These are phyloP conservation scores for Clonostachys solani DNA, from an alignment of 2,329 filamentous ascomycete genomes.

Conservation along the genomic window DNA sequence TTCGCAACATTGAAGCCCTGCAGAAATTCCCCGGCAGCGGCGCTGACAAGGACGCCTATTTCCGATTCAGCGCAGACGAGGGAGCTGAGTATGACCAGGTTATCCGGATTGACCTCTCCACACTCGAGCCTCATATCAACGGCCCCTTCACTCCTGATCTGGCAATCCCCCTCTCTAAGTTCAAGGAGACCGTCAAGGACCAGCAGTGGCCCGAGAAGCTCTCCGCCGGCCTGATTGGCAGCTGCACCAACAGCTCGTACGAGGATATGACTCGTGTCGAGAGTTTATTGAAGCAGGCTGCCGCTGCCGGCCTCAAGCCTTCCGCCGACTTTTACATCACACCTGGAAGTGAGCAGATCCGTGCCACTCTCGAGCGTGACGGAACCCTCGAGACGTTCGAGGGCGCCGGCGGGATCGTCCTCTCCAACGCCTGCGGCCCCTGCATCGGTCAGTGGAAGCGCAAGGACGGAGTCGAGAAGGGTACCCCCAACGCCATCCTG, in stretches of 20 bases:
- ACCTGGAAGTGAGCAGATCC: constrained; percentile 93
- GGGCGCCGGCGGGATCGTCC: constrained; percentile 78
- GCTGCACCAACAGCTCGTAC: constrained; percentile 98
- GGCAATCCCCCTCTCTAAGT: constrained; percentile 85
- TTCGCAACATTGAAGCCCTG: constrained; percentile 59
- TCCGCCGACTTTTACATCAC: constrained; percentile 93
- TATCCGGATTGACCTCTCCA: constrained; percentile 85
- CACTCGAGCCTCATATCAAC: constrained; percentile 93
- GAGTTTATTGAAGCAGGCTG: constrained; percentile 86
- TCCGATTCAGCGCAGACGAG: constrained; percentile 71
- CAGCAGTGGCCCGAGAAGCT: constrained; percentile 90
- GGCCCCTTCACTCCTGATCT: constrained; percentile 95
- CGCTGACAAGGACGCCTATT: constrained; percentile 42
- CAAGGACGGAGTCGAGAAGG: constrained; percentile 79
- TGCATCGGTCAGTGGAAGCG: constrained; percentile 96
- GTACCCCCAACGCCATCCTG: constrained; percentile 88
- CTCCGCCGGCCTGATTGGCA: constrained; percentile 90
- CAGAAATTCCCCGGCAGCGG: constrained; percentile 44
- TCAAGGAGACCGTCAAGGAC: constrained; percentile 77
- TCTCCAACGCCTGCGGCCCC: constrained; percentile 92
- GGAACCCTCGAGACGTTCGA: constrained; percentile 82
- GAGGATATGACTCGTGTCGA: constrained; percentile 97
- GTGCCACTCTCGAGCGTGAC: constrained; percentile 87
- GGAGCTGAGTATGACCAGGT: constrained; percentile 86
- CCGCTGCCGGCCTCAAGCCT: constrained; percentile 83